These are phyloP conservation scores for Didymella keratinophila DNA, from an alignment of 2,329 filamentous ascomycete genomes.

Conservation along the genomic window DNA sequence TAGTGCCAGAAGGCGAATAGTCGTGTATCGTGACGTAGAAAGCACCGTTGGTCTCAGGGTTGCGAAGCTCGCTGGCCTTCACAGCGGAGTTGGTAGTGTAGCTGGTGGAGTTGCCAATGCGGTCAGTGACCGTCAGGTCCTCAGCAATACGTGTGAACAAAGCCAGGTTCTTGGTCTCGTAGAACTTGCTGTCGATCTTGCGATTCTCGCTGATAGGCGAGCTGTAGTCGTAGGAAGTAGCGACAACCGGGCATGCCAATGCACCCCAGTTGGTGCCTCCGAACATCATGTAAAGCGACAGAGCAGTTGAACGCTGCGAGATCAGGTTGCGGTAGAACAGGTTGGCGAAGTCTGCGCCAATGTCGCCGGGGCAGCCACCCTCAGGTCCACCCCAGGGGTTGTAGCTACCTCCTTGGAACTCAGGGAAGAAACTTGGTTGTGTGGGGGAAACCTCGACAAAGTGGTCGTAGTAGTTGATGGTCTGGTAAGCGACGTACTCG, in stretches of 20 bases:
- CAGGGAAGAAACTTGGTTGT: constrained; percentile 64
- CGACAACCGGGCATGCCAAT: constrained; percentile 64
- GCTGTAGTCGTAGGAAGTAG: constrained; percentile 70
- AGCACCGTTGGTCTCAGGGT: constrained; percentile 63
- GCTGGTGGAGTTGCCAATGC: constrained; percentile 57
- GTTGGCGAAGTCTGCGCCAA: constrained; percentile 67
- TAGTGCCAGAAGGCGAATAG: constrained; percentile 60
- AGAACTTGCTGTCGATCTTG: constrained; percentile 66
- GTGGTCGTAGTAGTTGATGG: constrained; percentile 58
- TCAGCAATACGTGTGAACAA: constrained; percentile 66
- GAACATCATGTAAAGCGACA: constrained; percentile 71
- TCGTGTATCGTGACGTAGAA: constrained; percentile 68
- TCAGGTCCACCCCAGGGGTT: constrained; percentile 69
- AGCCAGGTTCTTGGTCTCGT: constrained; percentile 68
- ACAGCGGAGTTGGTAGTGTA: constrained; percentile 63
- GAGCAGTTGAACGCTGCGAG: constrained; percentile 65
- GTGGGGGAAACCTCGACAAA: constrained; percentile 54
- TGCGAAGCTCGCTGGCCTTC: constrained; percentile 64
- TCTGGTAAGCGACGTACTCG: constrained; percentile 61
- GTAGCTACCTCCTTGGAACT: constrained; percentile 68
- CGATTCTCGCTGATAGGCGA: constrained; percentile 68
- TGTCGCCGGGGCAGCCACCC: constrained; percentile 63
- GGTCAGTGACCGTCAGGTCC: constrained; percentile 64
- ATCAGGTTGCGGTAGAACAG: constrained; percentile 71
- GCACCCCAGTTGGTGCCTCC: constrained; percentile 71